Percentiles rank a stretch among this genome's conserved stretches.
These are phyloP conservation scores for Blastomyces parvus DNA, from an alignment of 2,329 filamentous ascomycete genomes.

Conservation along the genomic window DNA sequence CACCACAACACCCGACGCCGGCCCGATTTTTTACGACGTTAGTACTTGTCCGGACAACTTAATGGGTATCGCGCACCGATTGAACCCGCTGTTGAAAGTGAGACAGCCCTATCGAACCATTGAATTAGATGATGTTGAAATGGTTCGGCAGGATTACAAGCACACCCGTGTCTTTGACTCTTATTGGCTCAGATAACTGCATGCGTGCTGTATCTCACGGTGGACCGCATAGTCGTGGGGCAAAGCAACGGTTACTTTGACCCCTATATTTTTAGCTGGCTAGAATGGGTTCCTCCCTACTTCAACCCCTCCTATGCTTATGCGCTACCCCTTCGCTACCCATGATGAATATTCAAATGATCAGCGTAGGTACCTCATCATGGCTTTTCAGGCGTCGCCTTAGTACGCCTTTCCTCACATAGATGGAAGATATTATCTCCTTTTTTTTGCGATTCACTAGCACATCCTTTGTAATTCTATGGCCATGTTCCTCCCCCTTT, in stretches of 20 bases:
- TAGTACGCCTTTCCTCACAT: not conserved
- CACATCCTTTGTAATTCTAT: not conserved
- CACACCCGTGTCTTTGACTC: slow-evolving; percentile 8
- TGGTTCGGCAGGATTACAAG: not conserved
- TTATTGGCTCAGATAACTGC: not conserved
- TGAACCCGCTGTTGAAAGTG: not conserved
- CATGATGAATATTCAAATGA: no score
- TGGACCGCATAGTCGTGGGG: no score
- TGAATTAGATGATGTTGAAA: not conserved
- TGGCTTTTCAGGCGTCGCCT: not conserved
- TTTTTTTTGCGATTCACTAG: not conserved
- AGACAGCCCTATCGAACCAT: not conserved
- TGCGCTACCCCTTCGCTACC: not conserved
- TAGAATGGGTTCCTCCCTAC: not conserved
- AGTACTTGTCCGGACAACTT: not conserved
- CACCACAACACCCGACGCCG: not conserved
- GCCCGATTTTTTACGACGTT: slow-evolving; percentile 5
- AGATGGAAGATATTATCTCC: not conserved
- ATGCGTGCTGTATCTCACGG: not conserved
- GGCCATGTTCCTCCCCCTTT: not conserved
- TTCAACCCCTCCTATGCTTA: not conserved
- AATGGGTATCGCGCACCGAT: not conserved
- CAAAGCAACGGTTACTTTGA: not conserved
- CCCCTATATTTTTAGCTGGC: not conserved
- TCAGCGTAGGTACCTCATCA: not conserved